Conservation (phyloP, 2,329 filamentous ascomycete genomes). For the Pezicula carpinea region DNA sequence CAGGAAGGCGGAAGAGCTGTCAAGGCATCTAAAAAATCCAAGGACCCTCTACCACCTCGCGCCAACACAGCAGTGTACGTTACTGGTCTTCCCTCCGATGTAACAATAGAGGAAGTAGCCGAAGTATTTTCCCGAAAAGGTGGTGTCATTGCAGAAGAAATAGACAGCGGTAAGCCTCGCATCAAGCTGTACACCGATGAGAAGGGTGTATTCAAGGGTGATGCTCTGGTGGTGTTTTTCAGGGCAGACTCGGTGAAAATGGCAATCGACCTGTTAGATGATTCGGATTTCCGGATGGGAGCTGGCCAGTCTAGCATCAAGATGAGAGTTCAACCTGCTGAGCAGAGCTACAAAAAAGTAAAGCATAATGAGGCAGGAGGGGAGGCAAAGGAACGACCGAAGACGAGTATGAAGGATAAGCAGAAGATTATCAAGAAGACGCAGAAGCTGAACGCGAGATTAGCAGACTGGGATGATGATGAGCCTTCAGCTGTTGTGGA, state of each 20-base stretch:
- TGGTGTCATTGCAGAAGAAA: conserved; percentile 90
- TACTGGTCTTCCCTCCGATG: conserved; percentile 78
- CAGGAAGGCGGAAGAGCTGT: conserved; percentile 26
- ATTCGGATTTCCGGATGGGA: conserved; percentile 71
- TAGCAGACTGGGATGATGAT: conserved; percentile 95
- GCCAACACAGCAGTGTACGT: conserved; percentile 92
- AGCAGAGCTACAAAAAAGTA: conserved; percentile 86
- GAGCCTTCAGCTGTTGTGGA: conserved; percentile 59
- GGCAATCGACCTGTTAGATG: conserved; percentile 76
- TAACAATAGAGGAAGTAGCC: conserved; percentile 73
- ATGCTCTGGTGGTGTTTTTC: conserved; percentile 91
- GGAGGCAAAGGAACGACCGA: conserved; percentile 42
- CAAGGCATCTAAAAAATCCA: conserved; percentile 30
- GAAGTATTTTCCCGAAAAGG: conserved; percentile 78
- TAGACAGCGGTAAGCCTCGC: conserved; percentile 79
- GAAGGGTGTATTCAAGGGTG: conserved; percentile 83
- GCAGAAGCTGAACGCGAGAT: conserved; percentile 84
- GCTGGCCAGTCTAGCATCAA: conserved; percentile 45
- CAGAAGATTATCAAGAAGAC: conserved; percentile 89
- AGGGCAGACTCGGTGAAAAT: conserved; percentile 88
- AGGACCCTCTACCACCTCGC: conserved; percentile 31
- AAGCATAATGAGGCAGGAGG: conserved; percentile 52
- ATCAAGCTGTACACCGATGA: conserved; percentile 91
- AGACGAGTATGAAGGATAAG: conserved; percentile 62
- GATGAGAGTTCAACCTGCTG: conserved; percentile 80